Conservation (phyloP, 768 basidiomycete species). For the Lentinula sp. region DNA sequence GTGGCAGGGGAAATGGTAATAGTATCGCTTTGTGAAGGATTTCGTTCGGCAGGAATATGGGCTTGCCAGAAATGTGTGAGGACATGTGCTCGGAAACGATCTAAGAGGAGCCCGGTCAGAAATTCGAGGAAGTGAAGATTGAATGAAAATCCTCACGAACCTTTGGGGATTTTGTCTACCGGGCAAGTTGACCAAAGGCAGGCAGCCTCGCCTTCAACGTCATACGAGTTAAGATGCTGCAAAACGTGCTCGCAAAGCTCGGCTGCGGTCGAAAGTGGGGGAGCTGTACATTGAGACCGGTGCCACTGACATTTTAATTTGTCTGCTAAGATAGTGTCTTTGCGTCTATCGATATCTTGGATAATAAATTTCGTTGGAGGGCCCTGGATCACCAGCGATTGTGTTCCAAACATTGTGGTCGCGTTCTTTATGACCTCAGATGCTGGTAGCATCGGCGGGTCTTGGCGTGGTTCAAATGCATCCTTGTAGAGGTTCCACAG, state of each 20-base stretch:
- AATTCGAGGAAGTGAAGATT: background rate
- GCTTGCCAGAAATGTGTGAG: slow-evolving; percentile 70
- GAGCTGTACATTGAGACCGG: slow-evolving; percentile 45
- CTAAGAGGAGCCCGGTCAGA: background rate
- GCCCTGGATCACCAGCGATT: slow-evolving; percentile 79
- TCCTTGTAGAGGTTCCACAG: slow-evolving; percentile 95
- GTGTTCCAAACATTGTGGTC: slow-evolving; percentile 68
- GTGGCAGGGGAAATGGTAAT: slow-evolving; percentile 61
- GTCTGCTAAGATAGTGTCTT: slow-evolving; percentile 49
- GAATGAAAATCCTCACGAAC: slow-evolving; percentile 8
- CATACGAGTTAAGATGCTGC: slow-evolving; percentile 39
- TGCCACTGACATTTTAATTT: slow-evolving; percentile 79
- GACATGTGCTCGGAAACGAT: slow-evolving; percentile 53
- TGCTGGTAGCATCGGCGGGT: slow-evolving; percentile 65
- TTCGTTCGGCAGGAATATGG: slow-evolving; percentile 42
- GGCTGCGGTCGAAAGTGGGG: slow-evolving; percentile 44
- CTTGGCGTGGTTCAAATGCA: slow-evolving; percentile 59
- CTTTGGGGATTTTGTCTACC: slow-evolving; percentile 37
- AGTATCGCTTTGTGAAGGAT: slow-evolving; percentile 67
- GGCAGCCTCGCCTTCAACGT: slow-evolving; percentile 36
- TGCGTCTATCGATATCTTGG: slow-evolving; percentile 71
- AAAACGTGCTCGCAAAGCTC: slow-evolving; percentile 72
- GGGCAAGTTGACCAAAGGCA: slow-evolving; percentile 76
- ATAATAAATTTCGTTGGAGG: slow-evolving; percentile 79
- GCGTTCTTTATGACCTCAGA: slow-evolving; percentile 95